Conservation (phyloP, 2,329 filamentous ascomycete genomes). For the Hansfordia pulvinata region DNA sequence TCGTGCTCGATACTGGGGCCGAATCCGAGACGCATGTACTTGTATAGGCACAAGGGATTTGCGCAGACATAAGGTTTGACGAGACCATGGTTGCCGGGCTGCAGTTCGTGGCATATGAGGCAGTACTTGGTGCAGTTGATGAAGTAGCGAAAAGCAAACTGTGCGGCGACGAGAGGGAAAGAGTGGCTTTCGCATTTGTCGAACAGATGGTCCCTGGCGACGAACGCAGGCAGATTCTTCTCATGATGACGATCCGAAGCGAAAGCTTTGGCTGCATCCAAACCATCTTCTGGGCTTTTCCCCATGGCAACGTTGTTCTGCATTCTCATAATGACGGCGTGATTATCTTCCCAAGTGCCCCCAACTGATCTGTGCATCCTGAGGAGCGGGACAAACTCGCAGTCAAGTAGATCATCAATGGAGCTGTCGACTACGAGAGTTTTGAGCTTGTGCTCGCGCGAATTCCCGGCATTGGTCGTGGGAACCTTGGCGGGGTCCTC, state of each 20-base stretch:
- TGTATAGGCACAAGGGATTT: conserved; percentile 64
- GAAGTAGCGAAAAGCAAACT: conserved; percentile 66
- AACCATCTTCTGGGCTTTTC: too few species aligned
- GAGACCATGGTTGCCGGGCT: conserved; percentile 50
- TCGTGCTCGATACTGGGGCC: conserved; percentile 79
- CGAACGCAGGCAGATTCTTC: conserved; percentile 9
- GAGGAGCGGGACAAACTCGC: conserved; percentile 48
- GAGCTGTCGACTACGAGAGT: conserved; percentile 60
- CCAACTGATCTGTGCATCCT: conserved; percentile 23
- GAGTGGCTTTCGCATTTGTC: conserved; percentile 25
- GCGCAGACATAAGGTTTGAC: conserved; percentile 72
- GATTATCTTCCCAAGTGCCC: conserved; percentile 2
- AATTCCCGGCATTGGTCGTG: not conserved
- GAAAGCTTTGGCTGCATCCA: not conserved
- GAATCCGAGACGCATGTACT: conserved; percentile 78
- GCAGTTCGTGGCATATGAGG: conserved; percentile 64
- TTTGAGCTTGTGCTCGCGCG: conserved; percentile 23
- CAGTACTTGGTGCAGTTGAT: conserved; percentile 78
- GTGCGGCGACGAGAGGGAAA: conserved; percentile 47
- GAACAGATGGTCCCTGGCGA: conserved; percentile 17
- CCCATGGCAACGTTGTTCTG: not conserved
- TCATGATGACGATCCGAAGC: conserved; percentile 2
- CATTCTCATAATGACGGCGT: not conserved
- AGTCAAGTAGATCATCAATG: conserved; percentile 53
- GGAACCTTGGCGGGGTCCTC: conserved; percentile 1